A percentile compares a stretch with the other conserved stretches of the same genome.
Evolutionary conservation across 1,284 basidiomycete genomes (phyloP).

Genomic region (Thelephora terrestris): DNA sequence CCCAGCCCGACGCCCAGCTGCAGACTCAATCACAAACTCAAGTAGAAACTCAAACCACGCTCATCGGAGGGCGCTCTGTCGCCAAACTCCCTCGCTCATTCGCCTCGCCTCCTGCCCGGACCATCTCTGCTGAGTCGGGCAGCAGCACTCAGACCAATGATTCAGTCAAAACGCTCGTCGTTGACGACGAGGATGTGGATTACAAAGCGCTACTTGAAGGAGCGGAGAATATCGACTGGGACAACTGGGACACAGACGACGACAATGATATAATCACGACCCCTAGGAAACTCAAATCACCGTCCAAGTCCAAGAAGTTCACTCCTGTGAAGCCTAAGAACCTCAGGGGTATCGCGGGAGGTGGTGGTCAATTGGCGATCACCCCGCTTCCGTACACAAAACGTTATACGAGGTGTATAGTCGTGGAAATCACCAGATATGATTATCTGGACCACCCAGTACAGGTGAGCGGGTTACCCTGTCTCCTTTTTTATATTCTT

Average conservation of each 20-base stretch:
- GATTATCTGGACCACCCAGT: constrained; percentile 13
- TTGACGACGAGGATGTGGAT: constrained; percentile 14
- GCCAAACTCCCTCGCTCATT: constrained; percentile 3
- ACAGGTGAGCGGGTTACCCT: constrained; percentile 16
- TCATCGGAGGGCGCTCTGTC: constrained; percentile 1
- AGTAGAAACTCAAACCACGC: no score
- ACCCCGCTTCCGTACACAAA: not conserved
- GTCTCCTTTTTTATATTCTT: not conserved
- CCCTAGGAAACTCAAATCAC: constrained; percentile 19
- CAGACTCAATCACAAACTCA: no score
- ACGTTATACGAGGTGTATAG: not conserved
- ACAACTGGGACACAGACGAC: constrained; percentile 34
- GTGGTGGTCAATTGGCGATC: not conserved
- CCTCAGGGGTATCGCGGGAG: constrained; percentile 1
- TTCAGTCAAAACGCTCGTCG: not conserved
- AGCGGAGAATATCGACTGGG: constrained; percentile 42
- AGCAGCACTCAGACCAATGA: not conserved
- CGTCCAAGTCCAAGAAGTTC: constrained; percentile 15
- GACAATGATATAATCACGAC: constrained; percentile 14
- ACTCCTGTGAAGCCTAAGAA: constrained; percentile 14
- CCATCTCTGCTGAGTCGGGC: constrained; percentile 4
- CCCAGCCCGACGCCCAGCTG: no score
- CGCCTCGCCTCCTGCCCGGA: not conserved
- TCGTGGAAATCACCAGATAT: constrained; percentile 7
- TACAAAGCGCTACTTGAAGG: constrained; percentile 29